Base-by-base conservation (phyloP, 2,329 filamentous ascomycete species). In the Fusarium sp. region DNA sequence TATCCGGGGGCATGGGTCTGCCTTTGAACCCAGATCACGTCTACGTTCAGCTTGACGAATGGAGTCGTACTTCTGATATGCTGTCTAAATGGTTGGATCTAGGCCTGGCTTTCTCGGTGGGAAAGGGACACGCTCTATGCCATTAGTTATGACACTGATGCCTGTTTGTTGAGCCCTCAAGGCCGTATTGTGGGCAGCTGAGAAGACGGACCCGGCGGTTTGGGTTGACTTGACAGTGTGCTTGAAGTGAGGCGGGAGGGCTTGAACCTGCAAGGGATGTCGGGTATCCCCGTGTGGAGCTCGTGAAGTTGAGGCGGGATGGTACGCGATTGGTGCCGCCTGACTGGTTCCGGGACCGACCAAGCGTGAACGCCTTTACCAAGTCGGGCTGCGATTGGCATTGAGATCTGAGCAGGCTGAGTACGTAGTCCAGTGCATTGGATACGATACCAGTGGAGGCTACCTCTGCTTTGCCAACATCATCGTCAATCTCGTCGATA, bases 241-340 rank as follows among this genome's bases (percentile, higher is more conserved):
- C 65, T 72, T 64, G 68, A 70, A 71, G 62, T 72, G 71, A 75
- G 69, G 73, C 71, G 69, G 65, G 63, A 74, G 61, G 64, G 62
- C 66, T 62, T 69, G 44, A 49, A 57, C 55, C 58, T 71, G 69
- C 70, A 73, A 71, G 70, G 69, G 70, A 75, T 66, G 58, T 72
- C 72, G 73, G 73, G 73, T 73, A 73, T 71, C 67, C 69, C 69
- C 73, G 71, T 69, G 73, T 72, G 73, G 73, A 73, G 67, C 62
- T 50, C 21, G 47, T 50, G 45, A 61, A 69, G 67, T 70, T 64
- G 60, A 71, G 69, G 67, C 73, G 73, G 73, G 70, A 75, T 63
- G 51, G 68, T 63, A 72, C 71, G 73, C 70, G 73, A 75, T 75
- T 75, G 73, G 73, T 75, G 71, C 73, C 73, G 55, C 50, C 65